A percentile compares a stretch with the other conserved stretches of the same genome.
Evolutionary conservation across 768 basidiomycete species (phyloP).

Genomic region (Tricholoma saponaceum): DNA sequence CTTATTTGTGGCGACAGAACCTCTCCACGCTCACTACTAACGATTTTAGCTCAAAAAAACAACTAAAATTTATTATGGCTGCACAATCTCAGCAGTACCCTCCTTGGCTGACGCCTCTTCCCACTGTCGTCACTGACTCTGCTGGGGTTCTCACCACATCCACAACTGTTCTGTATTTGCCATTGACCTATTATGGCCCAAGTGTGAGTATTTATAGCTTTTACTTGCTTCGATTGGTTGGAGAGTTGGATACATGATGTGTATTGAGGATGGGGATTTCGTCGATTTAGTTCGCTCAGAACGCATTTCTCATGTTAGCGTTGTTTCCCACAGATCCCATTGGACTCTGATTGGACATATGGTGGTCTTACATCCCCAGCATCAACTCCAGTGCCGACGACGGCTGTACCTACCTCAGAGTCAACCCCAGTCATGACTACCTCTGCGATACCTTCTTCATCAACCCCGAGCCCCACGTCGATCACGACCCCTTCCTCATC

Average conservation of each 20-base stretch:
- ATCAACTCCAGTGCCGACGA: constrained; percentile 27
- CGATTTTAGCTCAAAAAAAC: constrained; percentile 22
- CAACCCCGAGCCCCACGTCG: constrained; percentile 15
- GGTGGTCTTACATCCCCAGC: constrained; percentile 73
- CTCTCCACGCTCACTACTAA: constrained; percentile 43
- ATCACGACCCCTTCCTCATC: constrained; percentile 17
- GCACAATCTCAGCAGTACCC: constrained; percentile 65
- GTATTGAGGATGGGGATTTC: background rate
- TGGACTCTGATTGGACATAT: constrained; percentile 67
- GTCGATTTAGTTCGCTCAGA: background rate
- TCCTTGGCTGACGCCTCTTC: constrained; percentile 64
- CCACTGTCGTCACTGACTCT: constrained; percentile 47
- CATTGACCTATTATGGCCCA: constrained; percentile 80
- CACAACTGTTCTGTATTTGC: constrained; percentile 55
- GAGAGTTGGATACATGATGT: background rate
- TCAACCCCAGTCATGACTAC: constrained; percentile 21
- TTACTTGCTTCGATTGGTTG: background rate
- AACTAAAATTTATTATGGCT: constrained; percentile 31
- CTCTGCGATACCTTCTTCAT: constrained; percentile 26
- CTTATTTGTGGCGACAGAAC: constrained; percentile 10
- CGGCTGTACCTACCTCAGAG: constrained; percentile 10
- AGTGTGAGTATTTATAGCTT: constrained; percentile 48
- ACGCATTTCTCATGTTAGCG: background rate
- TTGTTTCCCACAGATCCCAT: constrained; percentile 57
- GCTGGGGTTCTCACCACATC: constrained; percentile 53